Percentiles rank a stretch among this genome's conserved stretches.
phyloP scores from a whole-genome alignment of 108 stramenopile genomes.

The Cyclotella sp. region DNA sequence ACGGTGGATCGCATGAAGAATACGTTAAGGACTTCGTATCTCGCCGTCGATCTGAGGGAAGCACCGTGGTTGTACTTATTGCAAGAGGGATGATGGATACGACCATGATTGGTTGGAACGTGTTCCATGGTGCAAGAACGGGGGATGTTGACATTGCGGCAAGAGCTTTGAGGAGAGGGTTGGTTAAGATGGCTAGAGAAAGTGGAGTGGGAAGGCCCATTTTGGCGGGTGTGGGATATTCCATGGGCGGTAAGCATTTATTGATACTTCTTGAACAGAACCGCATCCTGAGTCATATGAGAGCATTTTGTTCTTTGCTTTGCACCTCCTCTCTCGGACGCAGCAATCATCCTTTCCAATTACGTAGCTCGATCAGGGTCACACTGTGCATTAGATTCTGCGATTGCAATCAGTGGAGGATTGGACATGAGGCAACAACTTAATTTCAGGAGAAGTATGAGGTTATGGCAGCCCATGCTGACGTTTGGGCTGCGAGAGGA shows the following conservation, averaged over 20 bases:
- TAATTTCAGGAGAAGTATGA: constrained; percentile 67
- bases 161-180: constrained; percentile 52
- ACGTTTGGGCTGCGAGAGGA: constrained; percentile 65
- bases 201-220: constrained; percentile 37
- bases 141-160: constrained; percentile 84
- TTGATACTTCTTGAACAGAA: background rate
- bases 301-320: background rate
- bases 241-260: constrained; percentile 63
- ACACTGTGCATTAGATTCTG: constrained; percentile 75
- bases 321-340: background rate
- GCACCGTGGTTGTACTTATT: constrained; percentile 80
- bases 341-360: constrained; percentile 83
- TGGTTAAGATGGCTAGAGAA: constrained; percentile 32
- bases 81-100: constrained; percentile 90
- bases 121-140: constrained; percentile 90
- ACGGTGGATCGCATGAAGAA: constrained; percentile 85
- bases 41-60: constrained; percentile 64
- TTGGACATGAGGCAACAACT: constrained; percentile 83
- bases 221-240: constrained; percentile 81
- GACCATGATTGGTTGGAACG: constrained; percentile 70
- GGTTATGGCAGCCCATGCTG: constrained; percentile 93
- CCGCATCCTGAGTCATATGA: background rate
- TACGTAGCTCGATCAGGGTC: constrained; percentile 81
- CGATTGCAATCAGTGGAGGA: constrained; percentile 79
- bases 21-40: constrained; percentile 84